Evolutionary conservation across 148 eudicot genomes (phyloP).

Genomic region (Rhododendron vialii): DNA sequence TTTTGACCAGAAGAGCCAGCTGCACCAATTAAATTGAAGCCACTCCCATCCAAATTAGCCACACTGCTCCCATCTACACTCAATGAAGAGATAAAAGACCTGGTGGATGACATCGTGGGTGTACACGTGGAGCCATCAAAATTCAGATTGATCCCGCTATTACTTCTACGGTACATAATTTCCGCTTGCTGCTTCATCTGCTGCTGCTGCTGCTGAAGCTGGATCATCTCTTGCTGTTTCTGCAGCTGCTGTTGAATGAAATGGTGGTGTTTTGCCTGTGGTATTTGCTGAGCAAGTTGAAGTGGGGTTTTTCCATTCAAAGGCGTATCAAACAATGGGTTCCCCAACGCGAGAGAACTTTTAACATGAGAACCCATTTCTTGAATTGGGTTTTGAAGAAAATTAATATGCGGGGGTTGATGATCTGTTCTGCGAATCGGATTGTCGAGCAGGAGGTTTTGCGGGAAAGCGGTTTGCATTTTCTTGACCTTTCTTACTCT

Average conservation of each 20-base stretch:
- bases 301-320: constrained; percentile 45
- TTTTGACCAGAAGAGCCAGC: constrained; percentile 54
- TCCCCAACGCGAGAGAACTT: constrained; percentile 50
- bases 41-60: constrained; percentile 52
- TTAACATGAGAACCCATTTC: constrained; percentile 51
- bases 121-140: constrained; percentile 63
- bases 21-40: constrained; percentile 52
- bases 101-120: constrained; percentile 70
- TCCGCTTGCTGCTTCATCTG: constrained; percentile 61
- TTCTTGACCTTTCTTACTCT: constrained; percentile 63
- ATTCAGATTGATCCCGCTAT: constrained; percentile 64
- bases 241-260: constrained; percentile 34
- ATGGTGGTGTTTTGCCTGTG: constrained; percentile 28
- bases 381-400: constrained; percentile 28
- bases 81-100: constrained; percentile 80
- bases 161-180: constrained; percentile 46
- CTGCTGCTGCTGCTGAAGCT: constrained; percentile 37
- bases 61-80: constrained; percentile 72
- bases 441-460: constrained; percentile 40
- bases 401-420: constrained; percentile 33
- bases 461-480: constrained; percentile 37
- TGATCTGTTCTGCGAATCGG: constrained; percentile 20
- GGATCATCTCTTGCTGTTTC: constrained; percentile 35
- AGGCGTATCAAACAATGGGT: constrained; percentile 37
- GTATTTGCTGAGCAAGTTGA: constrained; percentile 36